Base-by-base conservation (phyloP, 805 yeast species). In the Candida qinlingensis region DNA sequence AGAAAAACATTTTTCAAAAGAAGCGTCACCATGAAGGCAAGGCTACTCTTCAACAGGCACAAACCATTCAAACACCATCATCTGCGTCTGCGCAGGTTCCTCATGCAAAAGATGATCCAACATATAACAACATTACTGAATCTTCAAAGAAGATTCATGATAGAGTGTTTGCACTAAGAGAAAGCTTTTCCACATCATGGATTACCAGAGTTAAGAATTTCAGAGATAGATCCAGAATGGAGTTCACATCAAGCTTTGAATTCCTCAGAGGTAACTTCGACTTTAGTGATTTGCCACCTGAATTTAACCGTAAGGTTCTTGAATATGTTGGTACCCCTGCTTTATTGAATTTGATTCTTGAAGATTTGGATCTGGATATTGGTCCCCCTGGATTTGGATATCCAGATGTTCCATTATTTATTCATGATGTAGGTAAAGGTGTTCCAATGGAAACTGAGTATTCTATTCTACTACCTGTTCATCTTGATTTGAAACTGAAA, bases 401-500 rank as follows among this genome's bases (percentile, higher is more conserved):
- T 8, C 73, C 70, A 3, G 68, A 77, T 7, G 67, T 87, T 31
- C 76, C 85, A 1, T 65, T 79, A n/a, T 91, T 80, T 60, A 61
- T 91, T 29, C 64, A 83, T 59, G 76, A 80, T 5, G 71, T 85
- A 7, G 98, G 97, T 2, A 90, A 89, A 61, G 95, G 94, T 0
- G 77, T 85, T 10, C 97, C 98, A 0, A 59, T 61, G 45, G 87
- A 85, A 49, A 79, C 89, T 0, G 60, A 72, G 45, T 91, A 80
- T 62, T 80, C 92, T 1, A 71, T 87, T 19, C 61, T 84, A 61
- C 58, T 90, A 2, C 97, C 97, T 0, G 57, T 81, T 47, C 69
- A 70, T 62, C 39, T 85, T 11, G 78, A 82, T 47, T 68, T 87
- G 44, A 71, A 68, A 12, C 69, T 87, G 37, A 67, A 69, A 4